Percentiles rank a stretch among this genome's conserved stretches.
Conservation (phyloP, 2,329 filamentous ascomycete species). For the Ascochyta clinopodiicola region DNA sequence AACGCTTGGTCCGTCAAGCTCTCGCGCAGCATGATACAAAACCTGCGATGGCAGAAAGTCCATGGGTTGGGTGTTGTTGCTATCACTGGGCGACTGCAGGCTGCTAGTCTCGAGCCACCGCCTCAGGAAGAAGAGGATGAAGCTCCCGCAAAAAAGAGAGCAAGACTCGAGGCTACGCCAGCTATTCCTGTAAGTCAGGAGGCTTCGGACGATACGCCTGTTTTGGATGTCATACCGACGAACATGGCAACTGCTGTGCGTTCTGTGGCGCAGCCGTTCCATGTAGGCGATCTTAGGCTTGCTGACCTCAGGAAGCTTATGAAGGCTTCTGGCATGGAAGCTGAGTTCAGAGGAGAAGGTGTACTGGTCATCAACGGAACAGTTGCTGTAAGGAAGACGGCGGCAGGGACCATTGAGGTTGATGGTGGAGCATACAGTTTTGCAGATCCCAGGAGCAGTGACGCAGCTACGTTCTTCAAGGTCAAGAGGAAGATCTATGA, state of each 20-base stretch:
- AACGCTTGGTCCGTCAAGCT: conserved; percentile 97
- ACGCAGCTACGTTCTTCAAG: conserved; percentile 75
- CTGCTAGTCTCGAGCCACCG: conserved; percentile 50
- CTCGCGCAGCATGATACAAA: conserved; percentile 81
- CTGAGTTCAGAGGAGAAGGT: conserved; percentile 93
- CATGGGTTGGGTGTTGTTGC: conserved; percentile 89
- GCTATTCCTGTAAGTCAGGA: conserved; percentile 55
- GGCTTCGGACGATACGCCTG: conserved; percentile 57
- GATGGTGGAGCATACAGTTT: conserved; percentile 62
- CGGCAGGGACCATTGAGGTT: conserved; percentile 84
- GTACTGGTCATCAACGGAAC: conserved; percentile 86
- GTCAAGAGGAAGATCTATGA: conserved; percentile 94
- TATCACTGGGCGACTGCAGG: conserved; percentile 76
- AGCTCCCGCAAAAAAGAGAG: conserved; percentile 60
- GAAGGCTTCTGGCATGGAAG: conserved; percentile 78
- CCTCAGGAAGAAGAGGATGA: conserved; percentile 50
- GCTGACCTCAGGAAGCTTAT: conserved; percentile 87
- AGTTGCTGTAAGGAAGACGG: conserved; percentile 87
- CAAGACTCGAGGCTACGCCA: conserved; percentile 48
- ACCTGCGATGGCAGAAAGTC: conserved; percentile 93
- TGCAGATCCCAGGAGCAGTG: conserved; percentile 54
- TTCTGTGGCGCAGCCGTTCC: conserved; percentile 82
- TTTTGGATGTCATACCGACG: conserved; percentile 65
- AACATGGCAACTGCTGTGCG: conserved; percentile 74
- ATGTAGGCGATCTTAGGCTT: conserved; percentile 90